Conservation (phyloP, 805 yeast genomes). For the Ogataea salicorniae region DNA sequence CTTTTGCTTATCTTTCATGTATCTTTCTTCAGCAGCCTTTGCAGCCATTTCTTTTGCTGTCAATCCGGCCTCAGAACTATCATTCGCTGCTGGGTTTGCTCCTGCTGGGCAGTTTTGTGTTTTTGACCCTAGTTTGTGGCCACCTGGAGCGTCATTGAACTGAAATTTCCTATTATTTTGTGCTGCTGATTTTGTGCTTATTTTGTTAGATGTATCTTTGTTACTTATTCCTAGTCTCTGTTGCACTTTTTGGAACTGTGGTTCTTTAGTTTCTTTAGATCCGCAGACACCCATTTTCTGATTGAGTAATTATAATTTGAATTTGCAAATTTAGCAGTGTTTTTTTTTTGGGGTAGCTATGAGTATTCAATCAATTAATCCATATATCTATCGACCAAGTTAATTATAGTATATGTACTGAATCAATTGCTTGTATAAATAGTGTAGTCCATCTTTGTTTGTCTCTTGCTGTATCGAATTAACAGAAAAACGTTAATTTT, state of each 20-base stretch:
- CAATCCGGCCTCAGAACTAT: constrained; percentile 1
- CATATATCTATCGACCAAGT: no score
- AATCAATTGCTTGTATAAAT: no score
- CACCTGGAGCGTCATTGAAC: constrained; percentile 1
- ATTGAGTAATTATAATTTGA: not conserved
- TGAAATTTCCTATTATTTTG: not conserved
- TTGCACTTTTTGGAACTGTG: not conserved
- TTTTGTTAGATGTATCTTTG: not conserved
- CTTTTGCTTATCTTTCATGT: constrained; percentile 9
- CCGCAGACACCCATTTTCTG: constrained; percentile 23
- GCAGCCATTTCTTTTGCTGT: constrained; percentile 27
- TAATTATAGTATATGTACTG: no score
- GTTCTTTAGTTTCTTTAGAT: constrained; percentile 18
- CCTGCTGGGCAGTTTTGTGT: not conserved
- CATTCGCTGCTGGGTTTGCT: not conserved
- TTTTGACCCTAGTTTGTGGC: constrained; percentile 15
- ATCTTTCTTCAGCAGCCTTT: constrained; percentile 24
- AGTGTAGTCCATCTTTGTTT: no score
- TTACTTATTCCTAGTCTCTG: constrained; percentile 3
- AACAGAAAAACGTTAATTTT: no score
- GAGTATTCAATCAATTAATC: no score
- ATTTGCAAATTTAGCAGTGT: not conserved
- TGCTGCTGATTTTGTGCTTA: not conserved
- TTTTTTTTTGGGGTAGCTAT: not conserved
- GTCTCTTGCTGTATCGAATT: no score